phyloP scores from a whole-genome alignment of 2,329 filamentous ascomycete species.

The Ceratocystiopsis sp. region DNA sequence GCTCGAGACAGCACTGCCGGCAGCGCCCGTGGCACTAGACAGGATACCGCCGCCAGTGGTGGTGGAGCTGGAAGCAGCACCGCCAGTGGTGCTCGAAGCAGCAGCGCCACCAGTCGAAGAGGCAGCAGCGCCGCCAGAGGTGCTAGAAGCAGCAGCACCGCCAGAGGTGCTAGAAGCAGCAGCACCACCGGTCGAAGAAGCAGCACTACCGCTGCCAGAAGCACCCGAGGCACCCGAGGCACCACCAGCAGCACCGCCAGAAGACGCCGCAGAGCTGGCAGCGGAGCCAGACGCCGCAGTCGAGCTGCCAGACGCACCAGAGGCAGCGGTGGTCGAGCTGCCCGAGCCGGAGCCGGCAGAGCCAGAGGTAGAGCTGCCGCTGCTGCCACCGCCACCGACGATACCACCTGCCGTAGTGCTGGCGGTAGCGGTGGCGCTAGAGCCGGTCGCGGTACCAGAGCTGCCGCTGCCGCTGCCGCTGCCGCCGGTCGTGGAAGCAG shows the following conservation, averaged over 20 bases:
- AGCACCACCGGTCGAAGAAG: conserved; percentile 10
- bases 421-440: neutral
- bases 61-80: neutral
- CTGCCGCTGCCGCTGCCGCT: too few species aligned
- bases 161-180: conserved; percentile 2
- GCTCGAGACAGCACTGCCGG: conserved; percentile 7
- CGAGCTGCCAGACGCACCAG: neutral
- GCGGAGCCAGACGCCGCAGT: conserved; percentile 1
- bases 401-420: neutral
- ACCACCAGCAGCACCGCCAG: conserved; percentile 3
- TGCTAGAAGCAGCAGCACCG: conserved; percentile 1
- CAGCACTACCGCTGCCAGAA: conserved; percentile 6
- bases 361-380: neutral
- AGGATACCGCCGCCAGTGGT: neutral
- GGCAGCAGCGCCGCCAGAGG: conserved; percentile 8
- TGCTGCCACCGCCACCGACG: neutral
- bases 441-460: neutral
- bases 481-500: neutral
- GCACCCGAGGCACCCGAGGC: conserved; percentile 1
- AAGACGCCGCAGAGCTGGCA: neutral
- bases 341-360: neutral
- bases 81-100: neutral
- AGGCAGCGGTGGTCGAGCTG: neutral
- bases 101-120: conserved; percentile 8
- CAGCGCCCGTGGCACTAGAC: conserved; percentile 1